These are phyloP conservation scores for Ophiostoma himal-ulmi DNA, from an alignment of 2,329 filamentous ascomycete genomes.

Conservation along the genomic window DNA sequence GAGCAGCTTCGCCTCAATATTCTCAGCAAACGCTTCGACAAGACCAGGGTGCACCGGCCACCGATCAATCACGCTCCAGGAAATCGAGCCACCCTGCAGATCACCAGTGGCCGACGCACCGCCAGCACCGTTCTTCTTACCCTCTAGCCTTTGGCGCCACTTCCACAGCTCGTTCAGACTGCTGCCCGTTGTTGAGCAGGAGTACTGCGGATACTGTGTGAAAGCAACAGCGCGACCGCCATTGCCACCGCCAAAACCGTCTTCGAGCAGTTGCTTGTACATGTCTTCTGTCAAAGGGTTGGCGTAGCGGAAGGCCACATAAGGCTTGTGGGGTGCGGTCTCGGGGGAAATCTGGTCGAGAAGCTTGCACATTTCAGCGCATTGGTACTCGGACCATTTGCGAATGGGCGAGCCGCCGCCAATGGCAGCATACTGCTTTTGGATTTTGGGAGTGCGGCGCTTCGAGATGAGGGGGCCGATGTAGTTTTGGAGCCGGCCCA, in stretches of 20 bases:
- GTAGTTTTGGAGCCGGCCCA: constrained; percentile 85
- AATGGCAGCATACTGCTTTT: constrained; percentile 91
- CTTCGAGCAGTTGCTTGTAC: constrained; percentile 74
- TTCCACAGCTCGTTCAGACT: constrained; percentile 98
- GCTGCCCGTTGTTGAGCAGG: constrained; percentile 93
- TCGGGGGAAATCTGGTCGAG: constrained; percentile 85
- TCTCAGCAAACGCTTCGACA: constrained; percentile 85
- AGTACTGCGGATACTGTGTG: constrained; percentile 97
- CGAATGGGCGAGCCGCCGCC: constrained; percentile 96
- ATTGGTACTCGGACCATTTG: constrained; percentile 96
- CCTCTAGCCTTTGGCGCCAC: constrained; percentile 84
- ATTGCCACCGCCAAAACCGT: constrained; percentile 83
- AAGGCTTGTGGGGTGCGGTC: constrained; percentile 93
- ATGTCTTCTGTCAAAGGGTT: constrained; percentile 90
- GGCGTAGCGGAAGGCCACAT: constrained; percentile 95
- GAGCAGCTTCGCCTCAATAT: constrained; percentile 78
- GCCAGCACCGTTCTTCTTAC: constrained; percentile 53
- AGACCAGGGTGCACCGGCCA: constrained; percentile 92
- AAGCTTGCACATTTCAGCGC: constrained; percentile 92
- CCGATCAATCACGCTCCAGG: constrained; percentile 96
- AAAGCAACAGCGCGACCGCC: constrained; percentile 95
- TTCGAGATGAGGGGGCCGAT: constrained; percentile 80
- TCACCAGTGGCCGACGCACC: constrained; percentile 25
- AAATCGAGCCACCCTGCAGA: constrained; percentile 60
- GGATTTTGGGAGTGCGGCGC: constrained; percentile 88